phyloP scores from a whole-genome alignment of 306 rosid genomes.

The Pterocarpus macrocarpus region DNA sequence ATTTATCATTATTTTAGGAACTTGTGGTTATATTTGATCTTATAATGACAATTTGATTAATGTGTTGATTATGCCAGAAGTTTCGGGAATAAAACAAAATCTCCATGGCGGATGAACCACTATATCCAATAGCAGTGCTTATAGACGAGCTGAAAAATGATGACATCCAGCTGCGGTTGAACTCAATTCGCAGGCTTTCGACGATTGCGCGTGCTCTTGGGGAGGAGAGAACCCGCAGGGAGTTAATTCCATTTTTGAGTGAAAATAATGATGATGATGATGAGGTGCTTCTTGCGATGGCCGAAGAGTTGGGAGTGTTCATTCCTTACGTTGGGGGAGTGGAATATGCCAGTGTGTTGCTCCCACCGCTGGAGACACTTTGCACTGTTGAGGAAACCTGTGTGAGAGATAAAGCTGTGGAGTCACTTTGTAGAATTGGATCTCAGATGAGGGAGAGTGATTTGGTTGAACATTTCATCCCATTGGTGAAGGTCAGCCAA shows the following conservation, averaged over 20 bases:
- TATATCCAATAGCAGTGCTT: constrained; percentile 96
- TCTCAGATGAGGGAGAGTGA: constrained; percentile 96
- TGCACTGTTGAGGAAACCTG: constrained; percentile 98
- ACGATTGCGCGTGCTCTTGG: constrained; percentile 98
- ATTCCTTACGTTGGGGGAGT: constrained; percentile 97
- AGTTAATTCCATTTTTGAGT: constrained; percentile 86
- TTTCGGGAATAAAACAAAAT: constrained; percentile 52
- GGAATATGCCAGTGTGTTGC: constrained; percentile 86
- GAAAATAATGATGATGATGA: constrained; percentile 96
- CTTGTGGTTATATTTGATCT: background rate
- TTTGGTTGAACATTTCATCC: constrained; percentile 85
- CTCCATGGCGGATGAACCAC: constrained; percentile 82
- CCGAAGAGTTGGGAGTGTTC: constrained; percentile 95
- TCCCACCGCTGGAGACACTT: constrained; percentile 87
- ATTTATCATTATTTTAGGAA: constrained; percentile 3
- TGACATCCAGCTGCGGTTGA: constrained; percentile 89
- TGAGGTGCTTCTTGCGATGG: constrained; percentile 99
- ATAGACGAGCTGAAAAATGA: constrained; percentile 96
- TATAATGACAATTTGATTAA: constrained; percentile 8
- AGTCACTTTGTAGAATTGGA: constrained; percentile 92
- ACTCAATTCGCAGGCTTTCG: constrained; percentile 95
- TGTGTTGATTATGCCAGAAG: constrained; percentile 52
- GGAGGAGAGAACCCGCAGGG: constrained; percentile 93
- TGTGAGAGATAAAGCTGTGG: constrained; percentile 94
- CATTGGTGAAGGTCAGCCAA: constrained; percentile 85